Conservation (phyloP, 75 land plant genomes). For the Sequoia sempervirens region DNA sequence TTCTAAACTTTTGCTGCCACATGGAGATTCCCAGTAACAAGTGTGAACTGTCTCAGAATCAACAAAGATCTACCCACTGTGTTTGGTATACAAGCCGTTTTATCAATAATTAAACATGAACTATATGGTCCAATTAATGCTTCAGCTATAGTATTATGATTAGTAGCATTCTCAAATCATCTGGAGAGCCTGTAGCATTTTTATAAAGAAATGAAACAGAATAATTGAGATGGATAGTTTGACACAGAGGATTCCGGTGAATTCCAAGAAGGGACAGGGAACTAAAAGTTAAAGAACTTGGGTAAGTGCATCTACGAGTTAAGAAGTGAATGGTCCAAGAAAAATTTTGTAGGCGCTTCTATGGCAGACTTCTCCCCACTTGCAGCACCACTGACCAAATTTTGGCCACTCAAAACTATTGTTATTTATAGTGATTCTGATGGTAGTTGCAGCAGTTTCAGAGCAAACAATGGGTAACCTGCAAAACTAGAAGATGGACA, state of each 20-base stretch:
- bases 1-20: not conserved
- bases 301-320: not conserved
- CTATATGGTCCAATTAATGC: not conserved
- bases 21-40: not conserved
- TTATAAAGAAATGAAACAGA: not conserved
- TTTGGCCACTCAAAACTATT: too few species aligned
- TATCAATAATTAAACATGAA: too few species aligned
- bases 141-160: not conserved
- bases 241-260: not conserved
- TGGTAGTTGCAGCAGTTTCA: too few species aligned
- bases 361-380: too few species aligned
- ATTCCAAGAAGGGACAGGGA: not conserved
- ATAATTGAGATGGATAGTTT: not conserved
- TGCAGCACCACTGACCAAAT: too few species aligned
- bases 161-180: not conserved
- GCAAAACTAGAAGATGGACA: too few species aligned
- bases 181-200: not conserved
- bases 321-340: not conserved
- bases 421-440: too few species aligned
- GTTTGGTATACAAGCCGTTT: not conserved
- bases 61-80: not conserved
- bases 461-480: too few species aligned
- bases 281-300: not conserved
- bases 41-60: not conserved
- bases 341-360: too few species aligned